Conservation (phyloP, 768 basidiomycete genomes). For the Cystofilobasidium capitatum region DNA sequence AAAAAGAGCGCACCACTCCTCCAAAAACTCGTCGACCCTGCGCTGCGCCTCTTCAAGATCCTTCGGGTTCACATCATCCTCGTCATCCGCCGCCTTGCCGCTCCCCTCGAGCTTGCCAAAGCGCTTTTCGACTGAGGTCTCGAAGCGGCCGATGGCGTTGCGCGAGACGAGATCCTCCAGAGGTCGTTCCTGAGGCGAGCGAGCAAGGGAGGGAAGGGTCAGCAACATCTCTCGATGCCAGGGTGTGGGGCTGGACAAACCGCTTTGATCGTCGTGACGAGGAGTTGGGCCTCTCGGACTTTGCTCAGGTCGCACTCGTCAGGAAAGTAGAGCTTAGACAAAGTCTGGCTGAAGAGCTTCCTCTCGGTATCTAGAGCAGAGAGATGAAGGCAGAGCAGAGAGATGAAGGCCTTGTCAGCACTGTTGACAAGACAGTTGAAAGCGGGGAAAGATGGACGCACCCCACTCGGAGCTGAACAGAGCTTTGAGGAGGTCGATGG, state of each 20-base stretch:
- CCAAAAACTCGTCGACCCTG: slow-evolving; percentile 9
- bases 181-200: slow-evolving; percentile 49
- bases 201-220: slow-evolving; percentile 26
- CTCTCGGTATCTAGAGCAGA: slow-evolving; percentile 49
- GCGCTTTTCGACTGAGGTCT: slow-evolving; percentile 55
- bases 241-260: slow-evolving; percentile 40
- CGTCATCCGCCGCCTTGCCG: not conserved
- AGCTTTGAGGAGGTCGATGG: slow-evolving; percentile 49
- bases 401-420: not conserved
- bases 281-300: slow-evolving; percentile 41
- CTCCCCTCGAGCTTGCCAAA: slow-evolving; percentile 38
- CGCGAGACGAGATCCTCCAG: slow-evolving; percentile 51
- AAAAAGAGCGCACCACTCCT: slow-evolving; percentile 6
- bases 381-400: not conserved
- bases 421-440: not conserved
- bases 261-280: not conserved
- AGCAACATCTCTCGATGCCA: slow-evolving; percentile 29
- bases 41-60: not conserved
- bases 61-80: not conserved
- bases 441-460: slow-evolving; percentile 13
- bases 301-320: slow-evolving; percentile 60
- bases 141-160: slow-evolving; percentile 66
- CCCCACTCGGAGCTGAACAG: slow-evolving; percentile 43
- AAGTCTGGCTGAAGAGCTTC: slow-evolving; percentile 55
- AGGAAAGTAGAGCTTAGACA: slow-evolving; percentile 59